Conservation (phyloP, 75 land plant species). For the Pseudotsuga menziesii region DNA sequence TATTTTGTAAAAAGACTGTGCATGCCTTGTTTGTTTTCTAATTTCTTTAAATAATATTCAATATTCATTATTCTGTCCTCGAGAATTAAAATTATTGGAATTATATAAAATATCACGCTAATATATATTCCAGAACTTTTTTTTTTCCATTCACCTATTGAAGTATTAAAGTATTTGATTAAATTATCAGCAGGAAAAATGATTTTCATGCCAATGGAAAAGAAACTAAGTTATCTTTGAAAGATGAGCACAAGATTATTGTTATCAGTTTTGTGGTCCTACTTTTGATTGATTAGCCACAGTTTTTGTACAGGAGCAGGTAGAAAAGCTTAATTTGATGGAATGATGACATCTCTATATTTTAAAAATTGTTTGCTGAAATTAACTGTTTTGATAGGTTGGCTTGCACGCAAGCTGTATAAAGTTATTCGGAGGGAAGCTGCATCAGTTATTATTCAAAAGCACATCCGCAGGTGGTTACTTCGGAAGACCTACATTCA, state of each 20-base stretch:
- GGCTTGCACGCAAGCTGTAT: conserved; percentile 63
- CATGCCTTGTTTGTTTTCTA: too few relatives aligned
- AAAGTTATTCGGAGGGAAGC: conserved; percentile 41
- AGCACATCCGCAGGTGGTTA: conserved; percentile 61
- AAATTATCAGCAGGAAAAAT: background rate
- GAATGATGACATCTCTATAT: background rate
- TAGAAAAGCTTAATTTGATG: background rate
- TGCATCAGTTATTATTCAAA: conserved; percentile 81
- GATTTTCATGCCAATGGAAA: background rate
- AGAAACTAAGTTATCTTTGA: background rate
- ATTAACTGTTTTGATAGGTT: conserved; percentile 41
- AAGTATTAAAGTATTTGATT: background rate
- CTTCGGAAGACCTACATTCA: conserved; percentile 28
- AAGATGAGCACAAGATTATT: background rate
- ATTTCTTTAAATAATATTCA: too few relatives aligned
- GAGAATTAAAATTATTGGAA: too few relatives aligned
- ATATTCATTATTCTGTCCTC: too few relatives aligned
- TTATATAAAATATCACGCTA: too few relatives aligned
- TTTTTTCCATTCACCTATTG: too few relatives aligned
- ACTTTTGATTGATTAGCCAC: background rate
- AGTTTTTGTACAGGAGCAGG: background rate
- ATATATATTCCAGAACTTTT: too few relatives aligned
- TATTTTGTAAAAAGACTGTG: too few relatives aligned
- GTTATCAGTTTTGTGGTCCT: background rate
- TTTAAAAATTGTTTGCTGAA: background rate